Evolutionary conservation across 2,329 filamentous ascomycete genomes (phyloP).

Genomic region (Clonostachys solani): DNA sequence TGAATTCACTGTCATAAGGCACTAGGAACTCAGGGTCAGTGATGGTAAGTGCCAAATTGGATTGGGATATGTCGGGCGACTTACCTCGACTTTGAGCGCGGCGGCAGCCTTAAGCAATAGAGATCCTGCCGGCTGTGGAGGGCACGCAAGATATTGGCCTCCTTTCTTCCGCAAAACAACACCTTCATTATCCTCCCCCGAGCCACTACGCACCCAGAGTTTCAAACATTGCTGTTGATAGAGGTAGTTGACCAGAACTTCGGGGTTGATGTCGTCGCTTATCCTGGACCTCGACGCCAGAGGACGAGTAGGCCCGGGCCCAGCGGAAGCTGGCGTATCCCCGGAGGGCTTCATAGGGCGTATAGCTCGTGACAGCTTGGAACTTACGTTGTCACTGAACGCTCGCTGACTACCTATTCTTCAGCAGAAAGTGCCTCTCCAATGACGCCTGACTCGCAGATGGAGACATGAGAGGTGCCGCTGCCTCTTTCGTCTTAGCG

Average conservation of each 20-base stretch:
- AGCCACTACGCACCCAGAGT: constrained; percentile 69
- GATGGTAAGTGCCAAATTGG: not conserved
- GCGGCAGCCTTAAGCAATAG: constrained; percentile 60
- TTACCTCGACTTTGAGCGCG: constrained; percentile 67
- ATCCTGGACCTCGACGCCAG: constrained; percentile 41
- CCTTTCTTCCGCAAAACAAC: constrained; percentile 65
- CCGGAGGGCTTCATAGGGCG: too few species aligned
- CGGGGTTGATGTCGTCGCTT: constrained; percentile 71
- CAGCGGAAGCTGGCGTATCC: too few species aligned
- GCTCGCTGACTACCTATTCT: too few species aligned
- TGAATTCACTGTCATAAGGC: constrained; percentile 78
- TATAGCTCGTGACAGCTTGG: too few species aligned
- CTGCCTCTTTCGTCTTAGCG: too few species aligned
- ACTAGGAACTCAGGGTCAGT: constrained; percentile 32
- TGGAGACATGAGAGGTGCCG: too few species aligned
- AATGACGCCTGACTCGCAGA: too few species aligned
- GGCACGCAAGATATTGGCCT: constrained; percentile 70
- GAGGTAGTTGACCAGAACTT: constrained; percentile 80
- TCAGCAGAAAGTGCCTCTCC: too few species aligned
- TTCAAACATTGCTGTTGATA: constrained; percentile 75
- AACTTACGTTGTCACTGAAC: too few species aligned
- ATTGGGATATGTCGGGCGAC: constrained; percentile 8
- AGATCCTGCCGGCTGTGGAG: constrained; percentile 58
- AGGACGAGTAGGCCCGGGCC: too few species aligned
- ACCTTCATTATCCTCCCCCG: constrained; percentile 60